Evolutionary conservation across 192 early-diverging fungal genomes (phyloP).

Genomic region (Oehlia diaphana): DNA sequence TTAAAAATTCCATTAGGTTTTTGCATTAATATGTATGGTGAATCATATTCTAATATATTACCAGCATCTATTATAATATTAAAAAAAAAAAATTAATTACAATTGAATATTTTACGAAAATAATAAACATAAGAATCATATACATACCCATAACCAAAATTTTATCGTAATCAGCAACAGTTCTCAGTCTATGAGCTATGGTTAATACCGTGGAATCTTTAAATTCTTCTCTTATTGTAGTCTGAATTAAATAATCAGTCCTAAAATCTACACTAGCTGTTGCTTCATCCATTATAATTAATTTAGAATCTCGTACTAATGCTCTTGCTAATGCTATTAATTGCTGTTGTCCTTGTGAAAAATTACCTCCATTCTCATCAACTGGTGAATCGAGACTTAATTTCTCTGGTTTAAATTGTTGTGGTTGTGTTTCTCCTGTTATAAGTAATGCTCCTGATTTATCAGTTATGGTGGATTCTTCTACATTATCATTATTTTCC

Average conservation of each 20-base stretch:
- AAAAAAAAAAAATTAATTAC: not conserved
- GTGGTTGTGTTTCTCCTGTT: slow-evolving; percentile 15
- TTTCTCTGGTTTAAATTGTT: slow-evolving; percentile 16
- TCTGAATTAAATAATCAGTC: slow-evolving; percentile 81
- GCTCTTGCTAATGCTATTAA: slow-evolving; percentile 73
- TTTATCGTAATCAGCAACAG: slow-evolving; percentile 71
- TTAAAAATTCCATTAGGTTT: slow-evolving; percentile 62
- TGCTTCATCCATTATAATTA: slow-evolving; percentile 87
- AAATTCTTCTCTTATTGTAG: slow-evolving; percentile 77
- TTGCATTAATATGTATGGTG: slow-evolving; percentile 68
- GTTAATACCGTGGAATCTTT: slow-evolving; percentile 70
- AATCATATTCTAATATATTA: slow-evolving; percentile 78
- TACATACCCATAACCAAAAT: slow-evolving; percentile 52
- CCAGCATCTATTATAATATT: slow-evolving; percentile 66
- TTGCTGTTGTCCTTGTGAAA: slow-evolving; percentile 74
- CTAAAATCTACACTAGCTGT: slow-evolving; percentile 87
- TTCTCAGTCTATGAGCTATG: slow-evolving; percentile 84
- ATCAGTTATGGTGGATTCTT: not conserved
- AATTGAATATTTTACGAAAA: not conserved
- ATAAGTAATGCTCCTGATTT: not conserved
- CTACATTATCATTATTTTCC: slow-evolving; percentile 22
- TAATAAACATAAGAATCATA: not conserved
- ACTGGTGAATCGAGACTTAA: slow-evolving; percentile 65
- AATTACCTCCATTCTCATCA: slow-evolving; percentile 73
- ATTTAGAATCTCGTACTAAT: slow-evolving; percentile 55